phyloP scores from a whole-genome alignment of 306 rosid genomes.

The Cicer pinnatifidum region DNA sequence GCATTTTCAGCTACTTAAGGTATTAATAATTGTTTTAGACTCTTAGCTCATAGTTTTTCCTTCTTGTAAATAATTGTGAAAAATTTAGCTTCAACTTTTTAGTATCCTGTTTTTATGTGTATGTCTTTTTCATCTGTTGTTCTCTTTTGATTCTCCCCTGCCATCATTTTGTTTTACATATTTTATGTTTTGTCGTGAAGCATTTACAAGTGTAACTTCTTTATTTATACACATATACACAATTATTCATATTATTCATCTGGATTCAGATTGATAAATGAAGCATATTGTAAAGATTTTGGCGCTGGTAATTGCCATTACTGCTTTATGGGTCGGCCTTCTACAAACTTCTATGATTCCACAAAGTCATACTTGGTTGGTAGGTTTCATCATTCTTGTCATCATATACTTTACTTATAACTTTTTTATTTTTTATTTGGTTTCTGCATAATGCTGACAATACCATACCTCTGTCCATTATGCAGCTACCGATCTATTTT shows the following conservation, averaged over 20 bases:
- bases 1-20: not conserved
- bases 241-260: not conserved
- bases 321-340: constrained; percentile 83
- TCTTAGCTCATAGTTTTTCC: not conserved
- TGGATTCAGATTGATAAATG: constrained; percentile 55
- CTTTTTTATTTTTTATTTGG: constrained; percentile 1
- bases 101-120: not conserved
- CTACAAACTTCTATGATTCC: constrained; percentile 62
- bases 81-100: constrained; percentile 1
- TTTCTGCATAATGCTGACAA: constrained; percentile 37
- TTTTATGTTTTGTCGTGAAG: constrained; percentile 29
- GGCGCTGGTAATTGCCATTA: constrained; percentile 60
- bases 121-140: not conserved
- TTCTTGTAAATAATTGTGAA: not conserved
- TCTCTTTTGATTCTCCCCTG: not conserved
- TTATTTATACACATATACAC: not conserved
- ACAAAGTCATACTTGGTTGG: constrained; percentile 75
- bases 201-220: not conserved
- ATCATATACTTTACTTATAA: constrained; percentile 25
- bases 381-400: constrained; percentile 47
- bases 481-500: constrained; percentile 82
- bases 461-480: constrained; percentile 33
- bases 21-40: constrained; percentile 10
- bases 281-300: constrained; percentile 82
- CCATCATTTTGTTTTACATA: not conserved